Base-by-base conservation (phyloP, 1,284 basidiomycete genomes). In the Ceratobasidium sp. region DNA sequence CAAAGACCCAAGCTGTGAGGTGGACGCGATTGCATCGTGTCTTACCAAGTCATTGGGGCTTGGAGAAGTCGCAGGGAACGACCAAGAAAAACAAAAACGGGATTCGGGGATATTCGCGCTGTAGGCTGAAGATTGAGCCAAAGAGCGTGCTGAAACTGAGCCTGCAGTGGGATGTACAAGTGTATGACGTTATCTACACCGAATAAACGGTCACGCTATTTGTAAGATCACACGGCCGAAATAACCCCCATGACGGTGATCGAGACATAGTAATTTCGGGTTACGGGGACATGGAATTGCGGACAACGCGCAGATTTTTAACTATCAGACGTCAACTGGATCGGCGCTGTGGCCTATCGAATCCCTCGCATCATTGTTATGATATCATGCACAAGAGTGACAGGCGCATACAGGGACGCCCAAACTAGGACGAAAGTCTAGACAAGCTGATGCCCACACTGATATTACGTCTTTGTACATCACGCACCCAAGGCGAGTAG, bases 1-100 rank as follows among this genome's bases (percentile, higher is more conserved):
- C 48, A 74, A 29, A 77, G 76, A 53, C 76, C 78, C 24, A 80
- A 79, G 75, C 39, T 80, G 75, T 80, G 74, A 77, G 31, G 13
- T 59, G n/a, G 34, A 58, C 19, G 54, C 56, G 53, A 24, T 14
- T 39, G 56, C 56, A 39, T 59, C 34, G 56, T 39, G 56, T 19
- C 2, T 31, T 34, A 34, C 34, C 56, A 59, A 22, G 56, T n/a
- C 43, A 16, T 43, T 34, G 56, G 37, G 34, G 22, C 19, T 29
- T n/a, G 34, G 37, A 39, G 13, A 31, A 39, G 34, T 39, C 56
- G 9, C 56, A 19, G 13, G 5, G n/a, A n/a, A 7, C 4, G 34
- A 37, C 56, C 56, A 59, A 56, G 56, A 39, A 16, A 56, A 16
- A 24, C 31, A 31, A 31, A 9, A 14, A 24, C 16, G 19, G 34